A percentile compares a stretch with the other conserved stretches of the same genome.
Conservation (phyloP, 768 basidiomycete genomes). For the Crassisporium funariophilum region DNA sequence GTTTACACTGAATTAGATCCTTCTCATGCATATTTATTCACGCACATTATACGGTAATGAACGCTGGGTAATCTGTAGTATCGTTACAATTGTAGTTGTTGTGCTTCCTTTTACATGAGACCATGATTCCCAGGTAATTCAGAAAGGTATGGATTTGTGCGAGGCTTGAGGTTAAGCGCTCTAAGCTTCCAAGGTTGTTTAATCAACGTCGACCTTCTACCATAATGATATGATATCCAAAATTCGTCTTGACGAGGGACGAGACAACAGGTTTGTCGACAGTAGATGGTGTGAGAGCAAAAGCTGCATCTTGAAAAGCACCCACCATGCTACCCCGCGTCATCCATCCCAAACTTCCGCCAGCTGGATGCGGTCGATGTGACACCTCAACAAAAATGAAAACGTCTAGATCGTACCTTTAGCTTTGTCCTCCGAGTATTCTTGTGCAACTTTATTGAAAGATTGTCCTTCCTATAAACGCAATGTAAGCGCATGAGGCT, state of each 20-base stretch:
- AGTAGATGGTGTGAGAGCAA: conserved; percentile 75
- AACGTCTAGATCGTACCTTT: conserved; percentile 52
- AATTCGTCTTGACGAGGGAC: conserved; percentile 77
- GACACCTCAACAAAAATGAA: not conserved
- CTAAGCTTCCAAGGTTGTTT: too few species aligned
- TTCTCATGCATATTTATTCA: conserved; percentile 6
- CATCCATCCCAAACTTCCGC: conserved; percentile 90
- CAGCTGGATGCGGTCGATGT: conserved; percentile 47
- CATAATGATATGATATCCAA: conserved; percentile 91
- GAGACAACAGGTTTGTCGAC: conserved; percentile 78
- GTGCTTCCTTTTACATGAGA: too few species aligned
- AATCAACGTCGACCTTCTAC: conserved; percentile 74
- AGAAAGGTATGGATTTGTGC: too few species aligned
- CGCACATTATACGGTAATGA: conserved; percentile 1
- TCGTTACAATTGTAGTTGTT: not conserved
- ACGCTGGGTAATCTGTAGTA: conserved; percentile 9
- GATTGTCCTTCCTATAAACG: conserved; percentile 63
- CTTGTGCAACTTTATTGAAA: conserved; percentile 88
- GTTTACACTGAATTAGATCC: not conserved
- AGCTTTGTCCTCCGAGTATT: conserved; percentile 90
- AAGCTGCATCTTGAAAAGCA: conserved; percentile 89
- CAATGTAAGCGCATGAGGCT: not conserved
- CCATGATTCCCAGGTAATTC: too few species aligned
- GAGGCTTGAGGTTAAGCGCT: too few species aligned
- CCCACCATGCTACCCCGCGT: conserved; percentile 85